Evolutionary conservation across 352 stramenopile genomes (phyloP).

Genomic region (Phytophthora ohioensis): DNA sequence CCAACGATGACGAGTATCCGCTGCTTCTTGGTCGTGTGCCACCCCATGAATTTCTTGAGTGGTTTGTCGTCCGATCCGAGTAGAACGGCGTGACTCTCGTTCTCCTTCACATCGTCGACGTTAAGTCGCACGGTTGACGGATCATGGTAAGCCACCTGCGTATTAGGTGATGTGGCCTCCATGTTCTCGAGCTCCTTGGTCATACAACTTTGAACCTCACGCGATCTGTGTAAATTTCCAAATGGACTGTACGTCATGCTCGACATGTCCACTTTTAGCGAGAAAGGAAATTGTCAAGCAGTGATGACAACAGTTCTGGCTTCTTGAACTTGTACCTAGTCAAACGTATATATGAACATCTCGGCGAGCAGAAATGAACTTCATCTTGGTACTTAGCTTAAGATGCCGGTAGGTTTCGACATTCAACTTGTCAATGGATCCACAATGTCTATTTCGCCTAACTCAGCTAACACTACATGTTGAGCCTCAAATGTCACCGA

Average conservation of each 20-base stretch:
- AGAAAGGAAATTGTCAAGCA: neutral
- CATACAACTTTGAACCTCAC: neutral
- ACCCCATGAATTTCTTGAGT: constrained; percentile 57
- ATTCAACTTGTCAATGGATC: too few species aligned
- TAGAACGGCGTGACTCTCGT: constrained; percentile 9
- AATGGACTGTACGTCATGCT: neutral
- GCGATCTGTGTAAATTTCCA: neutral
- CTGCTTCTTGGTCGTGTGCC: constrained; percentile 61
- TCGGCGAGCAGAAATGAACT: too few species aligned
- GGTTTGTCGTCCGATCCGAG: constrained; percentile 19
- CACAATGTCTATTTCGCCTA: neutral
- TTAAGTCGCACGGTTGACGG: constrained; percentile 26
- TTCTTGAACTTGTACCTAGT: too few species aligned
- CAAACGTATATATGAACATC: too few species aligned
- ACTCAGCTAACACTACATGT: too few species aligned
- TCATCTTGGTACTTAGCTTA: too few species aligned
- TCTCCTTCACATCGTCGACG: constrained; percentile 17
- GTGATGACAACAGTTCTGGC: too few species aligned
- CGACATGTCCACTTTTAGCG: constrained; percentile 3
- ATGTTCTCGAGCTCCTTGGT: constrained; percentile 17
- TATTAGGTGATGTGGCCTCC: constrained; percentile 18
- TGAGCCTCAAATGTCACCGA: neutral
- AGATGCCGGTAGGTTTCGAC: too few species aligned
- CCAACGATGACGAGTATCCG: constrained; percentile 49
- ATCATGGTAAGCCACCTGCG: constrained; percentile 18